Base-by-base conservation (phyloP, 768 basidiomycete genomes). In the Rhodocollybia butyracea region DNA sequence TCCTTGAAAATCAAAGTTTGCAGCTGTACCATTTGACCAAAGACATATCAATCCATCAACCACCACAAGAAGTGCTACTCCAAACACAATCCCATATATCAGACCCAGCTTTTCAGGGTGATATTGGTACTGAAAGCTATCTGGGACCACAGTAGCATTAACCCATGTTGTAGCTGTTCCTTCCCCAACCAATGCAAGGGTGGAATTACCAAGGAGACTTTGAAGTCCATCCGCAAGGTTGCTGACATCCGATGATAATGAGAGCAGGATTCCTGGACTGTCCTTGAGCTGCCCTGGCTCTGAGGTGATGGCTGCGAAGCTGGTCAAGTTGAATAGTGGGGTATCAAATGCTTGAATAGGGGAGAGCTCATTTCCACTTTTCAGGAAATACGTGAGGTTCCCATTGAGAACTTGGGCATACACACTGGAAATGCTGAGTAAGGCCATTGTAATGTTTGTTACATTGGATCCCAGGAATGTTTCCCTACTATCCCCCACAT, bases 41-140 rank as follows among this genome's bases (percentile, higher is more conserved):
- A 50, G 36, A 26, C 48, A 50, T 17, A 36, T 12, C 5, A 50
- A 34, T 21, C 48, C 48, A 24, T 50, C 24, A n/a, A 38, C 22
- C 13, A 50, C 48, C 11, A 50, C 48, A 31, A 50, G 12, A 22
- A 39, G 19, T 4, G 48, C 34, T 21, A 31, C 32, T 13, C 19
- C 32, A 38, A 50, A 50, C 5, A 50, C 48, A 3, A 50, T 38
- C 34, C 48, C 48, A 34, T 50, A 50, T 36, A 50, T 50, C 31
- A 50, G 8, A 21, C 19, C 48, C 12, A 50, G 32, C 34, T 38
- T 50, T 1, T 81, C 82, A 3, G 84, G 80, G 6, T 68, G 65
- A 60, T 84, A 61, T 7, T 71, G 71, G 55, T 84, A 81, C 5
- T 72, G 72, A 2, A 51, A 58, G 30, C 54, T 51, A 22, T 54